Conservation (phyloP, 768 basidiomycete genomes). For the Kockovaella imperatae region DNA sequence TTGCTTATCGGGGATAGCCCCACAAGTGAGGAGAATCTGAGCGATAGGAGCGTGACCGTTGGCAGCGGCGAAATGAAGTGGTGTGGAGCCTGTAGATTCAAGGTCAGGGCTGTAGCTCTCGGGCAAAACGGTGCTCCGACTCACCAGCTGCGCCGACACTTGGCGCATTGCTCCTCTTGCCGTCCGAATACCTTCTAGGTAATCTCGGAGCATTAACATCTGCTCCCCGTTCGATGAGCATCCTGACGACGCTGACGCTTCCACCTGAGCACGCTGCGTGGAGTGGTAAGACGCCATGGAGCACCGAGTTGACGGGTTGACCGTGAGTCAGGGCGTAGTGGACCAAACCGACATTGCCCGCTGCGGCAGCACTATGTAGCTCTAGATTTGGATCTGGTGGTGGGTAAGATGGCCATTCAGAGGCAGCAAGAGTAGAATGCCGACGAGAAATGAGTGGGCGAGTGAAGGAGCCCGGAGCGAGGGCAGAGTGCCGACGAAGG, state of each 20-base stretch:
- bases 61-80: conserved; percentile 93
- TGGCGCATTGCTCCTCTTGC: conserved; percentile 39
- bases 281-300: conserved; percentile 92
- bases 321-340: conserved; percentile 71
- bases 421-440: conserved; percentile 3
- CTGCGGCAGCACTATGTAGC: conserved; percentile 49
- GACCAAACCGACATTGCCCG: conserved; percentile 63
- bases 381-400: conserved; percentile 46
- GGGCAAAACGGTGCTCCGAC: conserved; percentile 7
- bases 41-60: conserved; percentile 79
- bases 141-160: conserved; percentile 43
- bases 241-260: conserved; percentile 73
- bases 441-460: background rate
- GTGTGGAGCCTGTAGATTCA: conserved; percentile 60
- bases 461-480: too few species aligned
- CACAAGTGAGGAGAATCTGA: conserved; percentile 69
- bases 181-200: conserved; percentile 47
- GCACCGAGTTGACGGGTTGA: conserved; percentile 90
- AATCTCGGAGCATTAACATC: conserved; percentile 89
- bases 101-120: background rate
- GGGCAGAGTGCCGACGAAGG: background rate
- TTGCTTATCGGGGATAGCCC: conserved; percentile 67
- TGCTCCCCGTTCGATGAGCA: conserved; percentile 88
- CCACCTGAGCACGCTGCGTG: conserved; percentile 93
- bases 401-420: background rate